Conservation (phyloP, 2,329 filamentous ascomycete species). For the Stylonectria norvegica region DNA sequence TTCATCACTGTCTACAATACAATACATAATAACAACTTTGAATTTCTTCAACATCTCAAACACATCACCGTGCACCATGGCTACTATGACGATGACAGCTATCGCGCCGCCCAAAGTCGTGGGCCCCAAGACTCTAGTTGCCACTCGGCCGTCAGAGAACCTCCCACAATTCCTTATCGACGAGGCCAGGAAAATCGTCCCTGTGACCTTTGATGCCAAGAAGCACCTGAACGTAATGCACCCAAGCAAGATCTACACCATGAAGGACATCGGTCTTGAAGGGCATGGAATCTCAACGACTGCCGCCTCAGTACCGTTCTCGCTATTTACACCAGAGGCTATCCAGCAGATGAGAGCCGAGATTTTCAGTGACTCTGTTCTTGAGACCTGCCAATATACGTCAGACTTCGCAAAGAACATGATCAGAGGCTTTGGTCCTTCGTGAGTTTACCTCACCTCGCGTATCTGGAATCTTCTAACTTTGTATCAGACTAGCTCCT, state of each 20-base stretch:
- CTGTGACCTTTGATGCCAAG: constrained; percentile 45
- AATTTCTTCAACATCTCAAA: too few relatives aligned
- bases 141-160: constrained; percentile 22
- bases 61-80: too few relatives aligned
- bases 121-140: constrained; percentile 26
- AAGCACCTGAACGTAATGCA: constrained; percentile 53
- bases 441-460: constrained; percentile 40
- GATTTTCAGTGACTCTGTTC: constrained; percentile 54
- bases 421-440: constrained; percentile 43
- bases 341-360: constrained; percentile 60
- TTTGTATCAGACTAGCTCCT: constrained; percentile 42
- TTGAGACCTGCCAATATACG: constrained; percentile 54
- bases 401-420: constrained; percentile 46
- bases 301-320: constrained; percentile 63
- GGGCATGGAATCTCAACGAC: constrained; percentile 57
- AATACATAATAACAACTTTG: too few relatives aligned
- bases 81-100: neutral
- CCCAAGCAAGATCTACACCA: constrained; percentile 50
- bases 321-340: constrained; percentile 59
- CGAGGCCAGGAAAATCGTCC: constrained; percentile 10
- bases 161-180: constrained; percentile 29
- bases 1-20: too few relatives aligned
- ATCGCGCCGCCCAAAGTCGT: constrained; percentile 16
- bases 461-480: neutral
- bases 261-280: constrained; percentile 59